Percentiles rank a stretch among this genome's conserved stretches.
These are phyloP conservation scores for Erodium texanum DNA, from an alignment of 441 rosid genomes.

Conservation along the genomic window DNA sequence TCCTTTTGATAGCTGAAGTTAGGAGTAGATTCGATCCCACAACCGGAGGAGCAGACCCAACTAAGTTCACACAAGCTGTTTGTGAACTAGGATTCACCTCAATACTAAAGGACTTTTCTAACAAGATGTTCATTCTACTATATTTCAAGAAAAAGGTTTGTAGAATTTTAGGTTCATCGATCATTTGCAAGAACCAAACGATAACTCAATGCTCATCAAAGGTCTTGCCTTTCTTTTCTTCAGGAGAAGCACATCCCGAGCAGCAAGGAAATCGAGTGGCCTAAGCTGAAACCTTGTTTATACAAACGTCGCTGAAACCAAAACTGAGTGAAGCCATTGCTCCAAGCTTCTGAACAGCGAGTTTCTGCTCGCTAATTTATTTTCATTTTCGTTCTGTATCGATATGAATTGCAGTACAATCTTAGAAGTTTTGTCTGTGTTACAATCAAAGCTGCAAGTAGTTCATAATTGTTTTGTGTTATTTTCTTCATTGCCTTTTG, in stretches of 20 bases:
- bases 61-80: constrained; percentile 53
- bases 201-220: not conserved
- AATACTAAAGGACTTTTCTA: constrained; percentile 56
- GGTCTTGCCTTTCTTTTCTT: constrained; percentile 6
- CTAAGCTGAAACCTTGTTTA: constrained; percentile 76
- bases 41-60: constrained; percentile 76
- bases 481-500: not conserved
- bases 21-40: constrained; percentile 89
- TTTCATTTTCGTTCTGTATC: too few species aligned
- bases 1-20: constrained; percentile 91
- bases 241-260: constrained; percentile 47
- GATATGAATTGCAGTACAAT: too few species aligned
- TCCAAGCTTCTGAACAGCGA: too few species aligned
- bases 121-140: constrained; percentile 73
- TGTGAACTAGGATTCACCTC: constrained; percentile 64
- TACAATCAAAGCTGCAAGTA: too few species aligned
- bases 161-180: not conserved
- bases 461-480: too few species aligned
- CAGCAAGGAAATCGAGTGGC: constrained; percentile 58
- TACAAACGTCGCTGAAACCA: constrained; percentile 68
- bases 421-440: too few species aligned
- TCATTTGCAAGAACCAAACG: not conserved
- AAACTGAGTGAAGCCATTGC: too few species aligned
- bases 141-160: constrained; percentile 74
- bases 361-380: too few species aligned